These are phyloP conservation scores for Gossypium armourianum DNA, from an alignment of 441 rosid species.

Conservation along the genomic window DNA sequence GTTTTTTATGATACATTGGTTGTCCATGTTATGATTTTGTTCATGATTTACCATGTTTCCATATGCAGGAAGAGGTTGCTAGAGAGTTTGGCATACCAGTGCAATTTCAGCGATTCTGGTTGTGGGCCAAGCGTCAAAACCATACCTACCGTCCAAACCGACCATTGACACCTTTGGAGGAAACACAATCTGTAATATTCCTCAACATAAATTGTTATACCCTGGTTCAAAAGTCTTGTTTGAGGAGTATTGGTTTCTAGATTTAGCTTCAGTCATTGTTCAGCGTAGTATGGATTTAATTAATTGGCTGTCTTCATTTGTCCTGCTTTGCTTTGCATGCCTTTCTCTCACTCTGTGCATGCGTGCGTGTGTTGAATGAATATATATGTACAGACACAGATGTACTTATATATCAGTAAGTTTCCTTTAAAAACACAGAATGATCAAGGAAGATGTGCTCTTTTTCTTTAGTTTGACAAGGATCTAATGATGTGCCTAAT, in stretches of 20 bases:
- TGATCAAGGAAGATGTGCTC: slow-evolving; percentile 2
- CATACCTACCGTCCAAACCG: slow-evolving; percentile 46
- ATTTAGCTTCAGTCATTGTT: not conserved
- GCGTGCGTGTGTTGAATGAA: not conserved
- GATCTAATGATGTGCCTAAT: not conserved
- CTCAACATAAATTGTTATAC: not conserved
- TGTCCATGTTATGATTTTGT: not conserved
- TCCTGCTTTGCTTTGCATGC: not conserved
- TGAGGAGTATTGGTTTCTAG: not conserved
- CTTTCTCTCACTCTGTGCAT: not conserved
- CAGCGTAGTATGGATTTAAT: not conserved
- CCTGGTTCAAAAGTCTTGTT: not conserved
- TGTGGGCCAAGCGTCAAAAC: slow-evolving; percentile 30
- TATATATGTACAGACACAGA: not conserved
- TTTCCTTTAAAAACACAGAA: not conserved
- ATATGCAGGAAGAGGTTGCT: slow-evolving; percentile 37
- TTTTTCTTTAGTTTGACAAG: not conserved
- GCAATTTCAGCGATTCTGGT: slow-evolving; percentile 30
- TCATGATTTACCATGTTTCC: slow-evolving; percentile 8
- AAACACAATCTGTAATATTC: slow-evolving; percentile 32
- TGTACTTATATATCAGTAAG: not conserved
- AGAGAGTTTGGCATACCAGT: slow-evolving; percentile 37
- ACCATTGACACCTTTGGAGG: slow-evolving; percentile 36
- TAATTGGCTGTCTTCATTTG: not conserved
- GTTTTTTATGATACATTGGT: not conserved